Base-by-base conservation (phyloP, 306 rosid species). In the Prunus armeniaca region DNA sequence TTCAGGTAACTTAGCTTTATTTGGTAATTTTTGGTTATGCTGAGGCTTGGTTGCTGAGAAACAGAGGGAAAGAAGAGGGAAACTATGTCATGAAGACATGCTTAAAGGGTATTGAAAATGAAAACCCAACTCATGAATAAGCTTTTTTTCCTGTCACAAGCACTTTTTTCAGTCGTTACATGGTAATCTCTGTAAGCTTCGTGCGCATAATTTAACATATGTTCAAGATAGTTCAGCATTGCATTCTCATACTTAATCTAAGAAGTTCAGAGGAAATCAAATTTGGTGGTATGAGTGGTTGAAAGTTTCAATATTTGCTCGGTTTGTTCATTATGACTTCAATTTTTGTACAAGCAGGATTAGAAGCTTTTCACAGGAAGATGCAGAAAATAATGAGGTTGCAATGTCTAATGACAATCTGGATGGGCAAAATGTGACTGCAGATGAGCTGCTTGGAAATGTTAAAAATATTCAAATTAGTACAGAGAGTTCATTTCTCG, bases 401-500 rank as follows among this genome's bases (percentile, higher is more conserved):
- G 30, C 30, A 28, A 28, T 28, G 3, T 28, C 30, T 28, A 28
- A 28, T 3, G 30, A 28, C 30, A 28, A 28, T 28, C 30, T 28
- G 30, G 30, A 28, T 28, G 30, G 30, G 30, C 30, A 28, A 28
- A 28, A 28, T 28, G 30, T 28, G 30, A 28, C 3, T 28, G 30
- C 30, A 2, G 30, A 28, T 28, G 30, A 28, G 30, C 30, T 28
- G 30, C 30, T 28, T 28, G 30, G 30, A 28, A 28, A 28, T 28
- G 30, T 28, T 28, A 28, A 28, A 28, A 28, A 28, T 28, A 0
- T 28, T 28, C 43, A 69, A 19, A 75, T 71, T 47, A 78, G 74
- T 77, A 20, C 24, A 3, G 87, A 64, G 61, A 67, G 71, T 60
- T 76, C 89, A 9, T 86, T 89, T 79, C 76, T 77, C 34, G 85